phyloP scores from a whole-genome alignment of 1,139 yeast genomes.

The Pichia sp. region DNA sequence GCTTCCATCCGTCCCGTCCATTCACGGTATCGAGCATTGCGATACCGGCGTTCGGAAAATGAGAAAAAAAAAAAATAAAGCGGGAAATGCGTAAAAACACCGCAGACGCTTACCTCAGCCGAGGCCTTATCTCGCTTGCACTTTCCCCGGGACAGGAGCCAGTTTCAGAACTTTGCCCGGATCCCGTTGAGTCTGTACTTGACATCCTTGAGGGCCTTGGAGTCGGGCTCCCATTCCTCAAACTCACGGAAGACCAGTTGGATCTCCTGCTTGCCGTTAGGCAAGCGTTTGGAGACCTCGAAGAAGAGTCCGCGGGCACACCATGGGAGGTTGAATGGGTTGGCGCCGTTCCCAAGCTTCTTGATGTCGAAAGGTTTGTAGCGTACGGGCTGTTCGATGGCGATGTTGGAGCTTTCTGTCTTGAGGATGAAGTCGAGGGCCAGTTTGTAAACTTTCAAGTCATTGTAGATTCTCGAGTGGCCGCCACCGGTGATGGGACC shows the following conservation, averaged over 20 bases:
- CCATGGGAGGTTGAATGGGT: constrained; percentile 91
- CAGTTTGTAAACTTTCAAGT: constrained; percentile 75
- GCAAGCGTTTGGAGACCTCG: constrained; percentile 41
- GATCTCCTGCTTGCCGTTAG: constrained; percentile 51
- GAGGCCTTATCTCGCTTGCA: neutral
- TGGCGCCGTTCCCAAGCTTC: constrained; percentile 60
- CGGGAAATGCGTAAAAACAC: neutral
- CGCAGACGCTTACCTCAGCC: neutral
- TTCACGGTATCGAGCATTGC: neutral
- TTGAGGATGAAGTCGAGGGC: constrained; percentile 73
- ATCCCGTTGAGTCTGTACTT: constrained; percentile 81
- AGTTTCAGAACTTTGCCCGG: constrained; percentile 37
- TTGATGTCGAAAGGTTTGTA: constrained; percentile 60
- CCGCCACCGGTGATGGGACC: constrained; percentile 95
- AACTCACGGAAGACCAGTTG: constrained; percentile 62
- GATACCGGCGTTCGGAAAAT: neutral
- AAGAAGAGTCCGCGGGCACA: constrained; percentile 76
- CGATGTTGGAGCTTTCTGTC: constrained; percentile 49
- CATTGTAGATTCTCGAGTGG: constrained; percentile 85
- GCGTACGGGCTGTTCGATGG: constrained; percentile 42
- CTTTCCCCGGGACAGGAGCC: neutral
- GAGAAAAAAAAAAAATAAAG: neutral
- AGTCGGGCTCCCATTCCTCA: constrained; percentile 81
- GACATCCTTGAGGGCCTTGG: constrained; percentile 74
- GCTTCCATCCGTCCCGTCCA: neutral